Evolutionary conservation across 108 stramenopile species (phyloP), one percentile per base, ranked within the genome.

Genomic region (Nitzschia palea): DNA sequence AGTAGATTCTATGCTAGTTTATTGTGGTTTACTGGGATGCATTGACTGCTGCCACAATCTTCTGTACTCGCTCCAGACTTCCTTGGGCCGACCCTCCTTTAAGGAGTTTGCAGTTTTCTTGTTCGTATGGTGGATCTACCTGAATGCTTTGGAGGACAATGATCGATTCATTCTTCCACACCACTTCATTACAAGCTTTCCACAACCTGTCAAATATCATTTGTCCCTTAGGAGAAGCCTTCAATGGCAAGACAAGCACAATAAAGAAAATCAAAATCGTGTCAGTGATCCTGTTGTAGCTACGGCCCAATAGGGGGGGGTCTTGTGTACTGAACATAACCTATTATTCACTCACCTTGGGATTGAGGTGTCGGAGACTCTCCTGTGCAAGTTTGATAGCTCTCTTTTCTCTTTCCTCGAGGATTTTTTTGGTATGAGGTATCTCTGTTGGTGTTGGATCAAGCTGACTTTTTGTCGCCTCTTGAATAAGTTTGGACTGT

Each of bases 401-500:
- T 55, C 86, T 76, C 72, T 80, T 88, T 69, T 93, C 92, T 69
- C 89, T 70, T 40, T 93, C 92, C 51, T 90, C 89, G 43, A 93
- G 59, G 4, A 68, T 65, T 45, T 83, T 88, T 62, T 72, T 85
- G 44, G 67, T 42, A 74, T 76, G 61, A 70, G 59, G 30, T 74
- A 69, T 34, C 40, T 56, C 61, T 51, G 60, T 26, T 74, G 47
- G 43, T 14, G 40, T 43, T 42, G 17, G n/a, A 2, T 14, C 37
- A 42, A 23, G 53, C 22, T 34, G 37, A 17, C 29, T 44, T 43
- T 3, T 57, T 25, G 62, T 42, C 14, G 73, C 65, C n/a, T 62
- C 74, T 31, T 54, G 58, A 28, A 27, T 29, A 2, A 23, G 43
- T 44, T 64, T 76, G 18, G 62, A 54, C 22, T 61, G 43, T 12